Evolutionary conservation across 352 stramenopile species (phyloP).

Genomic region (Phytophthora sansomeana): DNA sequence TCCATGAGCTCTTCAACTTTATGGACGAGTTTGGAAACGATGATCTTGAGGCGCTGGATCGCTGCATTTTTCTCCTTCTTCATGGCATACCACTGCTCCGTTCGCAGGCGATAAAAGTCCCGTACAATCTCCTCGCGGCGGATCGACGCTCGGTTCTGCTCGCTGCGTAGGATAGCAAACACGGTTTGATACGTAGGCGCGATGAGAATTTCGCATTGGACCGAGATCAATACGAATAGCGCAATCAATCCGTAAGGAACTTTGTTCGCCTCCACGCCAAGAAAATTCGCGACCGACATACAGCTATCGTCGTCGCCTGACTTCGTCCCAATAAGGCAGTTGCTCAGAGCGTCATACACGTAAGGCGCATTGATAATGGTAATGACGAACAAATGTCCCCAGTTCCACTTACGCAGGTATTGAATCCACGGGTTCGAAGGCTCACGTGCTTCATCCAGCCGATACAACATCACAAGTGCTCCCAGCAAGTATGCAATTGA

Average conservation of each 20-base stretch:
- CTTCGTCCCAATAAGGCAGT: conserved; percentile 51
- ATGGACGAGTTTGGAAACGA: conserved; percentile 89
- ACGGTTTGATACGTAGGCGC: conserved; percentile 71
- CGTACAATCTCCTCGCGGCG: conserved; percentile 73
- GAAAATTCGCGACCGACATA: conserved; percentile 72
- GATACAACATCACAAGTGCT: conserved; percentile 80
- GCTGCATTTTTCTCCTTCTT: conserved; percentile 88
- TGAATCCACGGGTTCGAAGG: conserved; percentile 74
- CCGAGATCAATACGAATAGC: conserved; percentile 84
- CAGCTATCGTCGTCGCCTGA: conserved; percentile 47
- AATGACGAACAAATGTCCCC: conserved; percentile 83
- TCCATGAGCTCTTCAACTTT: conserved; percentile 92
- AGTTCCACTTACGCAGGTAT: conserved; percentile 83
- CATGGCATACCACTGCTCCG: conserved; percentile 75
- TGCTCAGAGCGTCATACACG: conserved; percentile 57
- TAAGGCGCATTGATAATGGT: conserved; percentile 74
- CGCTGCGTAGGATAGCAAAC: conserved; percentile 52
- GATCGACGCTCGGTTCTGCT: conserved; percentile 53
- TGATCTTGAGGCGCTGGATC: conserved; percentile 86
- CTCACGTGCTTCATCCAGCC: conserved; percentile 70
- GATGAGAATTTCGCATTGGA: conserved; percentile 83
- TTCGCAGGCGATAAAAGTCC: conserved; percentile 71
- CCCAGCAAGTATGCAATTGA: conserved; percentile 81
- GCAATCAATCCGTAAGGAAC: conserved; percentile 75
- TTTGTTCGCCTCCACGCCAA: conserved; percentile 64